phyloP scores from a whole-genome alignment of 768 basidiomycete species.

The Heimioporus sp. region DNA sequence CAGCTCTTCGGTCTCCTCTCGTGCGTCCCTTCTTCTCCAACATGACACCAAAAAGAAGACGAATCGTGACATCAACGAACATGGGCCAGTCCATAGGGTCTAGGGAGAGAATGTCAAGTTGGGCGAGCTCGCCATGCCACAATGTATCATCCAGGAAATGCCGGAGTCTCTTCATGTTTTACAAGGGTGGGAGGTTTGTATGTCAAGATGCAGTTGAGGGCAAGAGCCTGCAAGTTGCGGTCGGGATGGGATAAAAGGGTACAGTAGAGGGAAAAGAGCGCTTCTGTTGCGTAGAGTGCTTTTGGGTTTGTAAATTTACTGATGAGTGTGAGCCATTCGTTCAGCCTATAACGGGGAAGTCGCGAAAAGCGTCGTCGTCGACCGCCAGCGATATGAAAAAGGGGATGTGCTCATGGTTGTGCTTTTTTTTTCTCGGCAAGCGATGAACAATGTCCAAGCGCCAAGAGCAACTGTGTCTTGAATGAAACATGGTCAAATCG shows the following conservation, averaged over 20 bases:
- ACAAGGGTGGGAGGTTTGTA: conserved; percentile 67
- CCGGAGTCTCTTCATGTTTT: conserved; percentile 55
- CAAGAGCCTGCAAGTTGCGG: conserved; percentile 66
- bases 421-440: conserved; percentile 85
- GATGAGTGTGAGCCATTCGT: conserved; percentile 80
- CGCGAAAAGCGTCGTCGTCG: conserved; percentile 32
- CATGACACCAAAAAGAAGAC: conserved; percentile 87
- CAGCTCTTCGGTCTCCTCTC: conserved; percentile 65
- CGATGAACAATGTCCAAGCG: conserved; percentile 64
- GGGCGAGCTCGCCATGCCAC: conserved; percentile 85
- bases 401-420: conserved; percentile 85
- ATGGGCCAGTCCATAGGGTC: conserved; percentile 56
- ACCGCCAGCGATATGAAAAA: conserved; percentile 64
- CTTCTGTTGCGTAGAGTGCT: conserved; percentile 68
- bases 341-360: conserved; percentile 60
- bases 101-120: conserved; percentile 64
- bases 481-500: conserved; percentile 76
- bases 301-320: conserved; percentile 93
- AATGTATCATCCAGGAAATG: conserved; percentile 78
- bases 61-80: conserved; percentile 66
- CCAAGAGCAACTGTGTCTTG: conserved; percentile 73
- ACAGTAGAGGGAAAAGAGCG: conserved; percentile 63
- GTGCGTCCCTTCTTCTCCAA: conserved; percentile 71
- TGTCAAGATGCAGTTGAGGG: conserved; percentile 76
- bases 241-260: conserved; percentile 86